phyloP scores from a whole-genome alignment of 83 land plant species.

The Picea mariana region DNA sequence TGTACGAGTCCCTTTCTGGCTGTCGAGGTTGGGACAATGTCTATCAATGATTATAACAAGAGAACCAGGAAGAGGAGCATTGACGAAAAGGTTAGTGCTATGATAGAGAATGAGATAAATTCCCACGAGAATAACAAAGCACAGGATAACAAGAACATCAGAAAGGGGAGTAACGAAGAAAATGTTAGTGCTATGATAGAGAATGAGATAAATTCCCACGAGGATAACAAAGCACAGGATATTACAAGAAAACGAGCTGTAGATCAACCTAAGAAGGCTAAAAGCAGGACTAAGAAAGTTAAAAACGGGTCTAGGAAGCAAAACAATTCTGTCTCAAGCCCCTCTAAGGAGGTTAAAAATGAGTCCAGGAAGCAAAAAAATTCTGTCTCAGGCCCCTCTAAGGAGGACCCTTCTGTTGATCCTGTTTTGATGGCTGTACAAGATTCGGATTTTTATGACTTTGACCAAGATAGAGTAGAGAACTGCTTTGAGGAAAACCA shows the following conservation, averaged over 20 bases:
- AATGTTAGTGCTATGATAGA: too few species aligned
- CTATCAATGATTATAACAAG: background rate
- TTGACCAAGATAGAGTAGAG: constrained; percentile 73
- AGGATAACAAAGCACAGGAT: too few species aligned
- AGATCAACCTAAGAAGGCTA: background rate
- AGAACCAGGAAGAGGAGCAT: background rate
- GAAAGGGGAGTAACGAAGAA: too few species aligned
- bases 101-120: too few species aligned
- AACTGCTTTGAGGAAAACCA: constrained; percentile 66
- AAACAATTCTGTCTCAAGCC: too few species aligned
- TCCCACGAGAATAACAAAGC: too few species aligned
- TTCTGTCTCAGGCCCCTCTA: background rate
- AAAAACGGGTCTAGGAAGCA: too few species aligned
- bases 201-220: too few species aligned
- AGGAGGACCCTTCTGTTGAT: background rate
- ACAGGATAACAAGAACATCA: too few species aligned
- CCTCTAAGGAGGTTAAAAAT: too few species aligned
- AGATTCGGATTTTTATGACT: constrained; percentile 84
- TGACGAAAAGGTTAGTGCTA: background rate
- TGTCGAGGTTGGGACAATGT: constrained; percentile 6
- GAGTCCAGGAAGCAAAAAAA: background rate
- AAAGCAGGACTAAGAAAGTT: background rate
- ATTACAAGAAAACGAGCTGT: background rate
- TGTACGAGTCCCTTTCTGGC: background rate
- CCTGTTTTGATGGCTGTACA: constrained; percentile 42